These are phyloP conservation scores for Knufia petricola DNA, from an alignment of 2,329 filamentous ascomycete genomes.

Conservation along the genomic window DNA sequence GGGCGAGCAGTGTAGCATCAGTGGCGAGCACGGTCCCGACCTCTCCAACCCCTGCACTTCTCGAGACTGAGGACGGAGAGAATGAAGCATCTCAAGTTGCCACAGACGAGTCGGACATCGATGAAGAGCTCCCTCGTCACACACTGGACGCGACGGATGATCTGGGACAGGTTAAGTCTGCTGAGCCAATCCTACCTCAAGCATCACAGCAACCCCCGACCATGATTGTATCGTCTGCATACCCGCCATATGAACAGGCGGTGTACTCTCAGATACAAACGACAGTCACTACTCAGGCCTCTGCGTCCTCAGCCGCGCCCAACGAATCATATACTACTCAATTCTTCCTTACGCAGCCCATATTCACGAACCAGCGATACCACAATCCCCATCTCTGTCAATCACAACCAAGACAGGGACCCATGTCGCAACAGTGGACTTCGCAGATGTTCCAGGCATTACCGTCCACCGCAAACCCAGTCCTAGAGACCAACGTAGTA, in stretches of 20 bases:
- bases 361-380: not conserved
- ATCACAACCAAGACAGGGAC: not conserved
- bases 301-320: not conserved
- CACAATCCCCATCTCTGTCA: slow-evolving; percentile 2
- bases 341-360: not conserved
- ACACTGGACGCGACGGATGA: not conserved
- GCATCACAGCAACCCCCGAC: not conserved
- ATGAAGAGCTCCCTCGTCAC: not conserved
- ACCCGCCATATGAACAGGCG: not conserved
- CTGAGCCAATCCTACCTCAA: not conserved
- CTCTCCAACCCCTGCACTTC: not conserved
- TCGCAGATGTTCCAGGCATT: slow-evolving; percentile 6
- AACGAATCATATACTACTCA: not conserved
- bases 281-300: not conserved
- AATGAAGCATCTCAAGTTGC: not conserved
- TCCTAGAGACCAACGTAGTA: not conserved
- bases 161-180: not conserved
- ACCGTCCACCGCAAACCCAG: not conserved
- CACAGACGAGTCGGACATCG: not conserved
- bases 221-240: not conserved
- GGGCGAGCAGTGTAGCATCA: not conserved
- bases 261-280: slow-evolving; percentile 1
- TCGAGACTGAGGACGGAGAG: not conserved
- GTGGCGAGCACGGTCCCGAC: not conserved
- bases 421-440: not conserved